Percentiles rank a stretch among this genome's conserved stretches.
These are phyloP conservation scores for Linum trigynum DNA, from an alignment of 345 rosid species.

Conservation along the genomic window DNA sequence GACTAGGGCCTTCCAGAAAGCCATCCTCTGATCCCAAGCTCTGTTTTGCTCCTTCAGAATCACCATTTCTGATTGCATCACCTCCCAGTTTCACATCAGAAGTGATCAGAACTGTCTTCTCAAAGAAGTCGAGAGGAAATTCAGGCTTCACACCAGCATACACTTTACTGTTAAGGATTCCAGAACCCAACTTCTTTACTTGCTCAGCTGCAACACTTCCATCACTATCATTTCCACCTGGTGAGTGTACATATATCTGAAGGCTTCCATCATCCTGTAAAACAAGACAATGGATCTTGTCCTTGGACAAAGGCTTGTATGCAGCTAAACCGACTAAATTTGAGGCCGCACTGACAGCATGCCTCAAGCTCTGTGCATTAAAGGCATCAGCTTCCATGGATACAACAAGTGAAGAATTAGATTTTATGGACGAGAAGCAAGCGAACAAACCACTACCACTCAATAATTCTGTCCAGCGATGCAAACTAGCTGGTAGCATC, in stretches of 20 bases:
- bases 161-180: constrained; percentile 73
- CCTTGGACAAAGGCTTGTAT: constrained; percentile 87
- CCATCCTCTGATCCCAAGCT: constrained; percentile 90
- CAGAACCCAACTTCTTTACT: constrained; percentile 75
- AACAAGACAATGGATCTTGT: constrained; percentile 84
- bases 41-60: constrained; percentile 87
- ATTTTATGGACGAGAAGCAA: constrained; percentile 69
- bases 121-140: constrained; percentile 95
- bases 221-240: constrained; percentile 49
- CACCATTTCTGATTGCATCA: constrained; percentile 87
- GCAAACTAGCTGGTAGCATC: constrained; percentile 62
- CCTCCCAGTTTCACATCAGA: constrained; percentile 86
- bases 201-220: constrained; percentile 67
- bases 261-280: constrained; percentile 99
- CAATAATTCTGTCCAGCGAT: constrained; percentile 84
- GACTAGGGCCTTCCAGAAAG: constrained; percentile 75
- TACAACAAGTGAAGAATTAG: constrained; percentile 65
- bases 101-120: constrained; percentile 84
- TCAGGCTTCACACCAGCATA: constrained; percentile 78
- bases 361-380: constrained; percentile 72
- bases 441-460: constrained; percentile 68
- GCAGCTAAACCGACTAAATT: constrained; percentile 88
- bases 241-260: constrained; percentile 74
- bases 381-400: constrained; percentile 51
- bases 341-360: constrained; percentile 67